Evolutionary conservation across 805 yeast genomes (phyloP), one percentile per base, ranked within the genome.

Genomic region (Kuraishia cidri): DNA sequence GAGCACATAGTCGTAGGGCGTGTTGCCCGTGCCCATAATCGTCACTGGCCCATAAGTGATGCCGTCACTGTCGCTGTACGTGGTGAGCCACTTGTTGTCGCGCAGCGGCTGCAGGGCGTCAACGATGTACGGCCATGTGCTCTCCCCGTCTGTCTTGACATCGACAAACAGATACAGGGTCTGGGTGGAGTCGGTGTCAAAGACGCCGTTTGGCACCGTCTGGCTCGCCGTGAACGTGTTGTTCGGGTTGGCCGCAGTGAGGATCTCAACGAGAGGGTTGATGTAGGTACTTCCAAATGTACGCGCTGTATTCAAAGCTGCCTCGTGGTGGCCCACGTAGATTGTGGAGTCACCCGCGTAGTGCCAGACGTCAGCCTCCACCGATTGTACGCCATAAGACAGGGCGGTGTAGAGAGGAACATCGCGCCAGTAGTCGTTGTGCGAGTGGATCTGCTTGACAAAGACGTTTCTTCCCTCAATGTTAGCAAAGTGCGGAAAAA

Each of bases 361-460:
- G 33, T 43, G 52, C 81, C 80, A 77, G n/a, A 76, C 64, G 44
- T 79, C 86, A 12, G 79, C 77, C 51, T 79, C 86, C 1, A 78
- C 60, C 31, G 80, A 70, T 24, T 60, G 58, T 23, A 69, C 62
- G 2, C 85, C 86, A 16, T 47, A 38, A 3, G 48, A 41, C 7
- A 65, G 48, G 0, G 84, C 84, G 37, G 75, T 78, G 32, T 69
- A 61, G 3, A 79, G 55, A 1, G 85, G 84, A 5, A 56, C 44
- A 3, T 46, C 37, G 43, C 85, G 55, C 79, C 81, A 74, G 50
- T 78, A 79, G 47, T 78, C 85, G 44, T 79, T 79, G 47, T 79
- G 86, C 1, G 82, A 74, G 46, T 78, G 85, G 17, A 77, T 58
- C 24, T 61, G 58, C 29, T 50, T 36, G 5, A 49, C 32, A 7